Percentiles rank a stretch among this genome's conserved stretches.
Conservation (phyloP, 2,329 filamentous ascomycete species). For the Sporothrix dimorphospora region DNA sequence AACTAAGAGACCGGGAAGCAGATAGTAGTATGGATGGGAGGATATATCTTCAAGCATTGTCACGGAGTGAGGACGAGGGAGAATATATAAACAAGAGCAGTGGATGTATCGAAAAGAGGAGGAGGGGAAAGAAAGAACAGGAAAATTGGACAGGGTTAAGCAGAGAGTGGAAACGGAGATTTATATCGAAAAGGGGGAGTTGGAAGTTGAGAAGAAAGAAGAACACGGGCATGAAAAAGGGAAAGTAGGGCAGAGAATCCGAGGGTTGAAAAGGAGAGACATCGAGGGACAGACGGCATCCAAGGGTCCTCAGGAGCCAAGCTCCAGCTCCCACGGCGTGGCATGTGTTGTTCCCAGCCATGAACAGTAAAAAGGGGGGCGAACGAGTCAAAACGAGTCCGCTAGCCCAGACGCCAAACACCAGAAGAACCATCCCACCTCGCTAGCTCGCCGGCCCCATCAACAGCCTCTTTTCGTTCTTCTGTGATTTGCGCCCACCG, state of each 20-base stretch:
- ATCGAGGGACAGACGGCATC: background rate
- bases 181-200: background rate
- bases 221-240: background rate
- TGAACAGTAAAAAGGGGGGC: background rate
- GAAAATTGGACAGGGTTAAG: background rate
- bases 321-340: background rate
- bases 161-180: background rate
- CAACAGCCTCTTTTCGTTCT: background rate
- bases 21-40: constrained; percentile 24
- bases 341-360: constrained; percentile 9
- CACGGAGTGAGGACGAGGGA: background rate
- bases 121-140: background rate
- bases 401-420: background rate
- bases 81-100: background rate
- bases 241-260: background rate
- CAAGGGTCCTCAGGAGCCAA: background rate
- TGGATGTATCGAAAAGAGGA: background rate
- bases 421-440: background rate
- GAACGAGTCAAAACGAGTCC: background rate
- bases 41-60: constrained; percentile 14
- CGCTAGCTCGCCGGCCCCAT: background rate
- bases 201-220: no score
- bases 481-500: background rate
- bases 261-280: background rate
- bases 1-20: constrained; percentile 26